Percentiles rank a stretch among this genome's conserved stretches.
phyloP scores from a whole-genome alignment of 2,329 filamentous ascomycete species.

The Claviceps lovelessii region DNA sequence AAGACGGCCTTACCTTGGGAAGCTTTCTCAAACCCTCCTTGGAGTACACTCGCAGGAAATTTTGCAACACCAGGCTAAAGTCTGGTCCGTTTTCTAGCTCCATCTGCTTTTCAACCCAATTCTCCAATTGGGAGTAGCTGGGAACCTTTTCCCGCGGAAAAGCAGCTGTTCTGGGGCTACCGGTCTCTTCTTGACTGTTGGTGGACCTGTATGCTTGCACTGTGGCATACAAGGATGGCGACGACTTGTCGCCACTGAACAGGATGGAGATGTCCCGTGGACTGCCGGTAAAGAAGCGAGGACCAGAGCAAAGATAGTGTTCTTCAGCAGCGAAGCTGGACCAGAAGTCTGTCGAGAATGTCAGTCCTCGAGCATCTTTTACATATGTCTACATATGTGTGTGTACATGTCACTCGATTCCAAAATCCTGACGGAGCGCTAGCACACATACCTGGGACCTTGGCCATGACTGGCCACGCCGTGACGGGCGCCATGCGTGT shows the following conservation, averaged over 20 bases:
- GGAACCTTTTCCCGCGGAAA: conserved; percentile 24
- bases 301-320: conserved; percentile 18
- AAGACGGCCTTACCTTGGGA: conserved; percentile 21
- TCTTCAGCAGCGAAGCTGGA: conserved; percentile 21
- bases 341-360: conserved; percentile 22
- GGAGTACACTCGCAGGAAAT: conserved; percentile 23
- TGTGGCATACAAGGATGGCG: conserved; percentile 24
- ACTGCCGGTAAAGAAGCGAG: conserved; percentile 23
- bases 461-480: conserved; percentile 25
- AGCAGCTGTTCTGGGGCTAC: conserved; percentile 20
- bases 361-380: conserved; percentile 5
- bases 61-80: conserved; percentile 22
- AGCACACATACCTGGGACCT: conserved; percentile 20
- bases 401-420: not conserved
- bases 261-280: conserved; percentile 23
- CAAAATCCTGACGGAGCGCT: conserved; percentile 2
- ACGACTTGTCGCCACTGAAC: conserved; percentile 21
- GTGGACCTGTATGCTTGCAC: conserved; percentile 24
- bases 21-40: conserved; percentile 20
- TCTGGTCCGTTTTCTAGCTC: conserved; percentile 17
- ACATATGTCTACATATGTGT: not conserved
- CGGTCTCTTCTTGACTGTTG: conserved; percentile 15
- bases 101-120: conserved; percentile 26
- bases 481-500: conserved; percentile 23
- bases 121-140: conserved; percentile 19